Conservation (phyloP, 495 filamentous ascomycete genomes). For the Aspergillus saccharolyticus region DNA sequence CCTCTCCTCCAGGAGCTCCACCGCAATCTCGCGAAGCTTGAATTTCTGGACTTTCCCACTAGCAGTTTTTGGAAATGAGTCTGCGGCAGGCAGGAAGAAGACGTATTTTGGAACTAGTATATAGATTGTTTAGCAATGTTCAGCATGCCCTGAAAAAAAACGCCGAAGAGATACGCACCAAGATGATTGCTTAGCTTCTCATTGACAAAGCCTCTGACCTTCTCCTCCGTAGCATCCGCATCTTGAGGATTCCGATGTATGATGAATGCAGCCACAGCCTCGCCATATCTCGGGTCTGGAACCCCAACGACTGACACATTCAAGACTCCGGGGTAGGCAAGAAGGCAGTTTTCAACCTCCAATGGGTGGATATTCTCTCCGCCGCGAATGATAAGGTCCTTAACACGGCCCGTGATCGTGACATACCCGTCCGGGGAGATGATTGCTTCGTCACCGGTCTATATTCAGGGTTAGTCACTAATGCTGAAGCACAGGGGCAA, state of each 20-base stretch:
- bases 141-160: too few relatives aligned
- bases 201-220: conserved; percentile 68
- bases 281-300: conserved; percentile 78
- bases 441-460: conserved; percentile 85
- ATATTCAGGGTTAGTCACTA: conserved; percentile 11
- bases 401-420: conserved; percentile 71
- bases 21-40: conserved; percentile 66
- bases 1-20: conserved; percentile 37
- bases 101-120: conserved; percentile 79
- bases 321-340: conserved; percentile 58
- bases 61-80: conserved; percentile 83
- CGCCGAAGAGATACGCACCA: conserved; percentile 39
- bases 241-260: conserved; percentile 37
- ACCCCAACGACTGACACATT: conserved; percentile 83
- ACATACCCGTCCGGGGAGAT: conserved; percentile 70
- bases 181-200: conserved; percentile 68
- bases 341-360: conserved; percentile 89
- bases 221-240: conserved; percentile 30
- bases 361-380: conserved; percentile 96
- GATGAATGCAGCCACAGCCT: conserved; percentile 81
- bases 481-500: too few relatives aligned
- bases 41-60: conserved; percentile 98
- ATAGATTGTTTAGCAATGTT: too few relatives aligned
- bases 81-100: conserved; percentile 59
- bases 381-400: conserved; percentile 89